Evolutionary conservation across 78 protist species (phyloP).

Genomic region (Pelomyxa schiedti): DNA sequence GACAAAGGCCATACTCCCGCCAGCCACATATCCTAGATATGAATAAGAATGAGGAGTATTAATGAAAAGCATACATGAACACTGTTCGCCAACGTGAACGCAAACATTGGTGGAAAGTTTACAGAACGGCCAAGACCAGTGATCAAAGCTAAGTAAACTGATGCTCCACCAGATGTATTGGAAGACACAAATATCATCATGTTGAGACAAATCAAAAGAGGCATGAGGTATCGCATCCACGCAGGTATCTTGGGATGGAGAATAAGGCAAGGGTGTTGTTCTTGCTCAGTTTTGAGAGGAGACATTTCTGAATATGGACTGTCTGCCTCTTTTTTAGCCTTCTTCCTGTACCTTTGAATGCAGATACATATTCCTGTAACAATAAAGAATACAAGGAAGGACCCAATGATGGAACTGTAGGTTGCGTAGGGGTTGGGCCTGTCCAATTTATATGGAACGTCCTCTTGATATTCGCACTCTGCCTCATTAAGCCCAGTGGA

Average conservation of each 20-base stretch:
- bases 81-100: neutral
- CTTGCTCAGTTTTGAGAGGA: neutral
- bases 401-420: neutral
- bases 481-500: neutral
- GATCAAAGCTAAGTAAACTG: no score
- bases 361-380: neutral
- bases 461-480: neutral
- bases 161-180: conserved; percentile 23
- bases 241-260: neutral
- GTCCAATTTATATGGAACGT: no score
- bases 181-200: conserved; percentile 11
- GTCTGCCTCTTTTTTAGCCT: neutral
- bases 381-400: neutral
- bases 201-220: neutral
- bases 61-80: neutral
- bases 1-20: conserved; percentile 30
- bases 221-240: neutral
- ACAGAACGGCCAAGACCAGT: no score
- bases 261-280: neutral
- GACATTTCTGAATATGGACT: neutral
- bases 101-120: no score
- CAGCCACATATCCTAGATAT: conserved; percentile 41
- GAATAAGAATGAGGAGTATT: conserved; percentile 15
- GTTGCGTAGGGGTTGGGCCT: neutral
- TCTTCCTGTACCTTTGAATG: neutral